phyloP scores from a whole-genome alignment of 345 rosid species.

The Arabidopsis thaliana region TAIR10.1 NC_003076.8:2965501-2966000 shows the following conservation, averaged over 20 bases:
- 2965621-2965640: slow-evolving; percentile 57
- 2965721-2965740: slow-evolving; percentile 90
- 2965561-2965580: slow-evolving; percentile 93
- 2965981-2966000: slow-evolving; percentile 93
- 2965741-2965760: slow-evolving; percentile 95
- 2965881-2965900: not conserved
- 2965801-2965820: slow-evolving; percentile 96
- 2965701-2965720: slow-evolving; percentile 70
- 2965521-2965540: slow-evolving; percentile 78
- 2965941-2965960: slow-evolving; percentile 80
- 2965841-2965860: slow-evolving; percentile 3
- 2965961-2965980: slow-evolving; percentile 96
- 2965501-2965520: slow-evolving; percentile 21
- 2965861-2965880: slow-evolving; percentile 1
- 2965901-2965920: not conserved
- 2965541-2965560: slow-evolving; percentile 81
- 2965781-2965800: slow-evolving; percentile 90
- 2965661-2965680: slow-evolving; percentile 1
- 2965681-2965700: slow-evolving; percentile 15
- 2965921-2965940: not conserved
- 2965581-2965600: slow-evolving; percentile 92
- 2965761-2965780: slow-evolving; percentile 87
- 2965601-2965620: slow-evolving; percentile 82
- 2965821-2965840: slow-evolving; percentile 87
- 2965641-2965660: not conserved